phyloP scores from a whole-genome alignment of 306 rosid species.

The Sicyos edulis region DNA sequence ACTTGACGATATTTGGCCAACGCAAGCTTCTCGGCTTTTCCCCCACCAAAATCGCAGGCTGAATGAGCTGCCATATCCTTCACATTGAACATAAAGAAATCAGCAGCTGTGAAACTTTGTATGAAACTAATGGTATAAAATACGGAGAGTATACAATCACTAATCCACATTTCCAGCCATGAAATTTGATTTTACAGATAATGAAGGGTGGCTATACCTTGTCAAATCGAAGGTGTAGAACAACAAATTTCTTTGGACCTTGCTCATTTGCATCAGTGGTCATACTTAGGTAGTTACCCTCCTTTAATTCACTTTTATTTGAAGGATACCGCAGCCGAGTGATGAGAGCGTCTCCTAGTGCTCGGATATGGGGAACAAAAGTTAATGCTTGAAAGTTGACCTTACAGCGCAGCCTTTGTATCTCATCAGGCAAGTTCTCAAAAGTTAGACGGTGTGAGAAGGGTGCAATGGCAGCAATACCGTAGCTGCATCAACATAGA shows the following conservation, averaged over 20 bases:
- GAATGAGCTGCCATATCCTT: constrained; percentile 99
- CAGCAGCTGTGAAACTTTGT: not conserved
- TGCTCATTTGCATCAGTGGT: constrained; percentile 36
- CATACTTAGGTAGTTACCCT: constrained; percentile 41
- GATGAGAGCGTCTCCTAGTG: constrained; percentile 77
- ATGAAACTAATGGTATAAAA: not conserved
- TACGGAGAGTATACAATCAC: not conserved
- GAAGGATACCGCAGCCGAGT: constrained; percentile 67
- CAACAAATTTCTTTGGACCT: constrained; percentile 67
- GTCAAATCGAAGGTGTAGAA: constrained; percentile 84
- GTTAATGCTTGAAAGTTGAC: constrained; percentile 85
- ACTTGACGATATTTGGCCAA: constrained; percentile 87
- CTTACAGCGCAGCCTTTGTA: constrained; percentile 83
- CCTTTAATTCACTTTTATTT: constrained; percentile 27
- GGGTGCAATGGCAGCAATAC: constrained; percentile 87
- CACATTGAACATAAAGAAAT: constrained; percentile 1
- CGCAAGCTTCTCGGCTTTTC: constrained; percentile 82
- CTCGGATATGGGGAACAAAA: constrained; percentile 82
- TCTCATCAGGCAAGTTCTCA: constrained; percentile 84
- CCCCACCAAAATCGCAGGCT: constrained; percentile 98
- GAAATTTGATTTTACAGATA: not conserved
- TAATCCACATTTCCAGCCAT: not conserved
- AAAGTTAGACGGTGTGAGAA: constrained; percentile 90
- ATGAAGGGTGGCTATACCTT: constrained; percentile 45
- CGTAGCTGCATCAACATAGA: constrained; percentile 50